phyloP scores from a whole-genome alignment of 202 grass and related monocot genomes.

The Elaeis oleifera region DNA sequence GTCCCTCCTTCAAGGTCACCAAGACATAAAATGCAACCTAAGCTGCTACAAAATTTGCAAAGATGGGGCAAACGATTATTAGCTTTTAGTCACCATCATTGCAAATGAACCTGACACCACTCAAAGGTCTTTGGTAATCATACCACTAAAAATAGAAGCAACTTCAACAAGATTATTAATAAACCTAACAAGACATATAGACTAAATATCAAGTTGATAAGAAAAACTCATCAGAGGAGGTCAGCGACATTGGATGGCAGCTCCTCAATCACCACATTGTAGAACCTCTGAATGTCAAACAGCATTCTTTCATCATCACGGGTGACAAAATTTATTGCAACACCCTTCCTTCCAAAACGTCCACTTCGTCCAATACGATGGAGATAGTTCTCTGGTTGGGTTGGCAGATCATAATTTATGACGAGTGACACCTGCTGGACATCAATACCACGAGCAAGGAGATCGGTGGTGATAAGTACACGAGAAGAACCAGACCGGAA shows the following conservation, averaged over 20 bases:
- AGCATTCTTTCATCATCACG: conserved; percentile 4
- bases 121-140: no score
- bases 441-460: conserved; percentile 11
- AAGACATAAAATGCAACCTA: no score
- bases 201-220: no score
- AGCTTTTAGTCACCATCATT: no score
- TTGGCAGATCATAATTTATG: conserved; percentile 11
- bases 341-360: conserved; percentile 9
- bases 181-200: no score
- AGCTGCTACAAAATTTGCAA: no score
- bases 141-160: no score
- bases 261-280: conserved; percentile 10
- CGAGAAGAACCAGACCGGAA: conserved; percentile 1
- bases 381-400: conserved; percentile 10
- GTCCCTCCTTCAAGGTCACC: no score
- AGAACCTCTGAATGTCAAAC: conserved; percentile 9
- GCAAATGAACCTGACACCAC: no score
- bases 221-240: neutral
- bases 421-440: conserved; percentile 1
- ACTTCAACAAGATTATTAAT: no score
- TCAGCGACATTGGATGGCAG: conserved; percentile 5
- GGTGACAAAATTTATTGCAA: conserved; percentile 7
- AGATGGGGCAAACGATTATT: no score
- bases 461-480: conserved; percentile 1
- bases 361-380: conserved; percentile 3